Evolutionary conservation across 176 grass and related monocot species (phyloP), one percentile per base, ranked within the genome.

Genomic region (Pontederia crassipes): DNA sequence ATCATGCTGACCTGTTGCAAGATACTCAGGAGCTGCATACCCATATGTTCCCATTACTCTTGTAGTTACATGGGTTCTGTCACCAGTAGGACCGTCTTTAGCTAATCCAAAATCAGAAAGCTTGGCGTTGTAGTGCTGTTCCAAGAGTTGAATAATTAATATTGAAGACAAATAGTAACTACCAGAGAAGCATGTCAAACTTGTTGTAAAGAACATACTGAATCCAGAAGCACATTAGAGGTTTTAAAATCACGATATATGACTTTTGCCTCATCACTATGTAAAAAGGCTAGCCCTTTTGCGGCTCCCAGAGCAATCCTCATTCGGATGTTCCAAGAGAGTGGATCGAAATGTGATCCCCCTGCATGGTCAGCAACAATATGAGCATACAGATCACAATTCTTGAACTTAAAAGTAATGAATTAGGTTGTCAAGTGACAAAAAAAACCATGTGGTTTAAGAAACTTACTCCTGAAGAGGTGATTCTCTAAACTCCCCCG

Each of bases 201-300:
- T 64, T 53, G 2, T 14, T 75, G 20, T 56, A 59, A 55, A 14
- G 1, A 15, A 56, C 77, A 18, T 57, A 95, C 90, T 67, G 80
- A 77, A 46, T 95, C 90, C 40, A 95, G 77, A 84, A 95, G 90
- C 50, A 95, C 73, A 74, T 95, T 95, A 66, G 90, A 89, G 17
- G 90, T 68, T 72, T 95, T 95, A 65, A 95, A 89, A 89, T 95
- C 90, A 4, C 90, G 82, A 79, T 95, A 95, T 50, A 95, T 95
- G 74, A 95, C 83, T 89, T 83, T 86, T 28, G 83, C 72, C 35
- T 81, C 73, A 15, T 95, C 90, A 0, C 90, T 89, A 12, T 95
- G 90, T 69, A 95, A 60, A 84, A 89, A 95, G 54, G 90, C 90
- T 52, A 95, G 90, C 56, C 86, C 90, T 65, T 72, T 89, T 8